phyloP scores from a whole-genome alignment of 768 basidiomycete species.

The Panus rudis region DNA sequence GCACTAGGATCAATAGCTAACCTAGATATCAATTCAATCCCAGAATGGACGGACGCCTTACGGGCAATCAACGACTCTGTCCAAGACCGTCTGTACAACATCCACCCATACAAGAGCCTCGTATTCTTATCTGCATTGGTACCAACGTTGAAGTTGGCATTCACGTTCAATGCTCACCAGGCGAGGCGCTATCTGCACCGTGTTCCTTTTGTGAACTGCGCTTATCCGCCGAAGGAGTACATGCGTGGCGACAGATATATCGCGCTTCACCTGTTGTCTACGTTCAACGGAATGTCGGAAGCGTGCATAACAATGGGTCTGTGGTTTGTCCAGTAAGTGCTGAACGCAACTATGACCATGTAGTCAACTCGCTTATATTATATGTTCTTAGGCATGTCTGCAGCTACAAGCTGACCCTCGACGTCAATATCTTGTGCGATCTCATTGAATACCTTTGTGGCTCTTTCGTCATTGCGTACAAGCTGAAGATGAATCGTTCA shows the following conservation, averaged over 20 bases:
- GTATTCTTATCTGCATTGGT: constrained; percentile 35
- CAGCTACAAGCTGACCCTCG: constrained; percentile 29
- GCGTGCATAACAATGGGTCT: constrained; percentile 26
- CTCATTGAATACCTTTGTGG: constrained; percentile 43
- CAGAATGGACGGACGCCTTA: constrained; percentile 30
- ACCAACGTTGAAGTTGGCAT: constrained; percentile 27
- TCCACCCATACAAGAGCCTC: constrained; percentile 17
- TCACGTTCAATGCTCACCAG: constrained; percentile 29
- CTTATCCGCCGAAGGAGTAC: not conserved
- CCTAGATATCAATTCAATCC: constrained; percentile 30
- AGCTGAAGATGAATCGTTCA: constrained; percentile 12
- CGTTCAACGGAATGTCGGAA: constrained; percentile 3
- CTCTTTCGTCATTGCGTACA: constrained; percentile 30
- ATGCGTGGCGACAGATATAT: constrained; percentile 18
- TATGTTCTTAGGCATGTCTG: constrained; percentile 36
- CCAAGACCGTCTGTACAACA: constrained; percentile 28
- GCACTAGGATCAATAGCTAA: constrained; percentile 34
- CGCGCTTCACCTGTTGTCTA: constrained; percentile 21
- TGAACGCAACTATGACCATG: constrained; percentile 5
- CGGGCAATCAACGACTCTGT: constrained; percentile 39
- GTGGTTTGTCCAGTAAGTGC: constrained; percentile 33
- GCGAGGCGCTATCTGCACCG: constrained; percentile 29
- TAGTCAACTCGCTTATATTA: not conserved
- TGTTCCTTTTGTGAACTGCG: constrained; percentile 18
- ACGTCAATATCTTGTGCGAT: constrained; percentile 44